Evolutionary conservation across 768 basidiomycete species (phyloP), one percentile per base, ranked within the genome.

Genomic region (Brasilioporus rufonigricans): DNA sequence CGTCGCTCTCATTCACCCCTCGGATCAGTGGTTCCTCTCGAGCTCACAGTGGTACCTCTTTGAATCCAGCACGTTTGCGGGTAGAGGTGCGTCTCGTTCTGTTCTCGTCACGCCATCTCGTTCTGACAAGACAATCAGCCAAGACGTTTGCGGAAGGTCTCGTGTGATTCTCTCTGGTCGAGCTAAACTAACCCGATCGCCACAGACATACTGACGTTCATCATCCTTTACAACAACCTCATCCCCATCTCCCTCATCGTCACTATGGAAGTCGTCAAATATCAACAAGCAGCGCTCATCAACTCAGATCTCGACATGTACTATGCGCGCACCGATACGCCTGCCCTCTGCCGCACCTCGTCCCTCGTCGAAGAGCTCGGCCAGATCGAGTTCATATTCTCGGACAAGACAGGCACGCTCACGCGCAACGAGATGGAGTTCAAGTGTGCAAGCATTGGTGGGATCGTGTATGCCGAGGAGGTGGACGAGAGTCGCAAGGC

Each of bases 351-450:
- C 65, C 85, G 96, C n/a, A 99, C 97, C 1, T 98, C 96, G 1
- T 93, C 93, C 2, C 84, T 99, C 19, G 97, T 99, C 14, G 97
- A 99, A 73, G 97, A 99, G 68, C 84, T 99, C 13, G 97, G 97
- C 0, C 97, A 98, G 70, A 98, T 98, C 56, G 93, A 95, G 76
- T 95, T 92, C 64, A 90, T 96, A 3, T 96, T 96, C 74, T 91
- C 89, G 53, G 92, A 95, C 74, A 95, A 95, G 74, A 94, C 93
- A 2, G 92, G 96, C 8, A 98, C 96, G 0, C 77, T 98, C 23
- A 98, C 96, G 3, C 83, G 95, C 58, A 98, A 98, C 73, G 93
- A 97, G 71, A 98, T 98, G 96, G 96, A 98, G 70, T 98, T 98
- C 70, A 82, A 85, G 24, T 87, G 90, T 66, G 96, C 89, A 65